A percentile compares a stretch with the other conserved stretches of the same genome.
phyloP scores from a whole-genome alignment of 2,329 filamentous ascomycete species.

The Fusarium solani-melongenae region DNA sequence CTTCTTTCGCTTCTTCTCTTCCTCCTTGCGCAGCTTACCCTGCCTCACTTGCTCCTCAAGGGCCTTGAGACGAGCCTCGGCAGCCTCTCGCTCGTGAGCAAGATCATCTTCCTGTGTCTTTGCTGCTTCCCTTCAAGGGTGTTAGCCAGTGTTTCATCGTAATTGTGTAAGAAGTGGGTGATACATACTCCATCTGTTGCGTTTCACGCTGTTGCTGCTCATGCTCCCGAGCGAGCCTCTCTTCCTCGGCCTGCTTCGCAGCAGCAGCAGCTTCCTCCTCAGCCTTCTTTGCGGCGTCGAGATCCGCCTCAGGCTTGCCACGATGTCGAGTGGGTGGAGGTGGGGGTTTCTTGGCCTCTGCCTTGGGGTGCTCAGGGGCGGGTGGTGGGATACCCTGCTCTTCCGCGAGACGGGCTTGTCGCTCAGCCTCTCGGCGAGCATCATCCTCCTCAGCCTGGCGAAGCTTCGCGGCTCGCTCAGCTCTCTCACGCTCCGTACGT shows the following conservation, averaged over 20 bases:
- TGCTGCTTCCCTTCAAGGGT: conserved; percentile 72
- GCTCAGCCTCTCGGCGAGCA: conserved; percentile 85
- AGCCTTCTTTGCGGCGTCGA: conserved; percentile 64
- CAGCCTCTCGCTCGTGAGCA: conserved; percentile 80
- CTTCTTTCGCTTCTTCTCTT: conserved; percentile 93
- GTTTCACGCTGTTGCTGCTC: conserved; percentile 80
- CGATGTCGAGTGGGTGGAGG: conserved; percentile 84
- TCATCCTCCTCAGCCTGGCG: conserved; percentile 95
- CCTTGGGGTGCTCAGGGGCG: conserved; percentile 57
- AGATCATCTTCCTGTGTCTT: conserved; percentile 83
- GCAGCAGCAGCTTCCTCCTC: conserved; percentile 61
- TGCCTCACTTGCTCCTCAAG: conserved; percentile 94
- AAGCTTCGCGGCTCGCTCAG: conserved; percentile 87
- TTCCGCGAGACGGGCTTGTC: conserved; percentile 83
- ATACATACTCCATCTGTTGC: conserved; percentile 83
- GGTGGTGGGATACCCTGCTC: conserved; percentile 76
- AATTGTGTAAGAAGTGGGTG: background rate
- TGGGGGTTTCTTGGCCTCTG: conserved; percentile 72
- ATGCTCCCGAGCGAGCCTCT: conserved; percentile 76
- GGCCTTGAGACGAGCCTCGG: conserved; percentile 84
- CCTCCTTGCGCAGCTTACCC: conserved; percentile 94
- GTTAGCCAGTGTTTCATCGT: conserved; percentile 40
- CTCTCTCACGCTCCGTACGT: conserved; percentile 86
- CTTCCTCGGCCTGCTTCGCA: conserved; percentile 72
- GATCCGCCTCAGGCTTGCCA: conserved; percentile 68